Evolutionary conservation across 2,329 filamentous ascomycete species (phyloP).

Genomic region (Colletotrichum lentis): DNA sequence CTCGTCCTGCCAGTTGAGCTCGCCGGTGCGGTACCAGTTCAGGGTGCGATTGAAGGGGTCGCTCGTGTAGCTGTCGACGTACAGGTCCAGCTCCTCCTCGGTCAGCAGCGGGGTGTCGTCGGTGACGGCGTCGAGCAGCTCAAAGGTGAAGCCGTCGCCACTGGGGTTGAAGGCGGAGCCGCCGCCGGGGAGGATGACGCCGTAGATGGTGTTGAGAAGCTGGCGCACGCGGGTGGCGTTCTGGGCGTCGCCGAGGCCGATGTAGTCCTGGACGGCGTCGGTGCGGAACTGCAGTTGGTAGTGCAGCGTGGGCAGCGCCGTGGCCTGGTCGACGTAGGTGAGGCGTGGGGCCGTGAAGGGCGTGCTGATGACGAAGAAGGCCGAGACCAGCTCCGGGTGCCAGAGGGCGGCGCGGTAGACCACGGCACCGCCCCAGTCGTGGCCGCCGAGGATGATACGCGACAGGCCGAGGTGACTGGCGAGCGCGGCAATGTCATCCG

Average conservation of each 20-base stretch:
- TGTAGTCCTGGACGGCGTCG: slow-evolving; percentile 55
- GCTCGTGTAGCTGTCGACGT: slow-evolving; percentile 73
- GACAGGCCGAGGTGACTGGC: slow-evolving; percentile 58
- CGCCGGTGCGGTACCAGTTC: slow-evolving; percentile 85
- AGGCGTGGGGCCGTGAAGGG: slow-evolving; percentile 66
- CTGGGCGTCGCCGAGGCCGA: slow-evolving; percentile 51
- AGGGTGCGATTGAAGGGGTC: slow-evolving; percentile 80
- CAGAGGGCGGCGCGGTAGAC: slow-evolving; percentile 75
- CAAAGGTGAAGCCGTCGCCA: slow-evolving; percentile 65
- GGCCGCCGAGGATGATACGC: slow-evolving; percentile 77
- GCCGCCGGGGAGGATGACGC: slow-evolving; percentile 63
- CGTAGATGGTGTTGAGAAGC: slow-evolving; percentile 74
- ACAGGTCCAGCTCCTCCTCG: slow-evolving; percentile 78
- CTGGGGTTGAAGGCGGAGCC: slow-evolving; percentile 62
- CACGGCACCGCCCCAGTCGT: slow-evolving; percentile 82
- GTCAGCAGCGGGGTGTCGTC: slow-evolving; percentile 65
- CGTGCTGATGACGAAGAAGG: slow-evolving; percentile 77
- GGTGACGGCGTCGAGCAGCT: slow-evolving; percentile 61
- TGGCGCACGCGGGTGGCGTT: slow-evolving; percentile 66
- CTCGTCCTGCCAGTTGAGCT: slow-evolving; percentile 82
- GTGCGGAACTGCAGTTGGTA: slow-evolving; percentile 80
- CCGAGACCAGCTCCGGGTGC: slow-evolving; percentile 71
- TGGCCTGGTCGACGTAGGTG: slow-evolving; percentile 62
- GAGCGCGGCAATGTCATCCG: slow-evolving; percentile 76
- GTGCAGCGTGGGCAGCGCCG: slow-evolving; percentile 71